Conservation (phyloP, 768 basidiomycete genomes). For the Sarcomyxa edulis region DNA sequence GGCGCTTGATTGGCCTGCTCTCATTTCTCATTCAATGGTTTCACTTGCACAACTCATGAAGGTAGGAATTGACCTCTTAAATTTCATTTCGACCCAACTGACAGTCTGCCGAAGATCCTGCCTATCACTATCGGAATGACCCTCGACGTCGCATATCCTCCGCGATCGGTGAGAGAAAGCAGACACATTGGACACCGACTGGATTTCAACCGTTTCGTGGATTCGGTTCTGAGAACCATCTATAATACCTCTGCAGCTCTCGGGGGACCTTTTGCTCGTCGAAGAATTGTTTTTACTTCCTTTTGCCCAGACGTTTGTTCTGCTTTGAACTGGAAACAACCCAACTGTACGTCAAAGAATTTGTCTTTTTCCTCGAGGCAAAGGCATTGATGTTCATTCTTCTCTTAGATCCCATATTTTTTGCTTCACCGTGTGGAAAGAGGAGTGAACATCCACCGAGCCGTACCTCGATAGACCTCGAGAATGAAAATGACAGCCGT, state of each 20-base stretch:
- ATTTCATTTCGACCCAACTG: slow-evolving; percentile 2
- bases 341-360: slow-evolving; percentile 69
- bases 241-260: slow-evolving; percentile 58
- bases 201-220: slow-evolving; percentile 78
- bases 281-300: slow-evolving; percentile 88
- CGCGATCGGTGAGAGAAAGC: slow-evolving; percentile 38
- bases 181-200: slow-evolving; percentile 44
- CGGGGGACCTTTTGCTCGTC: slow-evolving; percentile 48
- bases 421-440: slow-evolving; percentile 84
- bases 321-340: slow-evolving; percentile 97
- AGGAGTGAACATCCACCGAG: slow-evolving; percentile 30
- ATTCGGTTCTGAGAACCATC: slow-evolving; percentile 79
- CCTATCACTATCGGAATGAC: slow-evolving; percentile 66
- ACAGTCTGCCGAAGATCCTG: slow-evolving; percentile 38
- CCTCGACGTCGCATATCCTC: slow-evolving; percentile 79
- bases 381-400: not conserved
- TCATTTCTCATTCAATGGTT: slow-evolving; percentile 52
- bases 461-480: slow-evolving; percentile 31
- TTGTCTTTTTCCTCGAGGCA: slow-evolving; percentile 1
- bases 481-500: slow-evolving; percentile 42
- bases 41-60: slow-evolving; percentile 72
- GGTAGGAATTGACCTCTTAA: slow-evolving; percentile 36
- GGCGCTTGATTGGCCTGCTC: slow-evolving; percentile 39
- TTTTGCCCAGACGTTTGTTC: slow-evolving; percentile 89
- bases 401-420: slow-evolving; percentile 85